Conservation (phyloP, 768 basidiomycete genomes). For the Porphyrellus cyaneotinctus region DNA sequence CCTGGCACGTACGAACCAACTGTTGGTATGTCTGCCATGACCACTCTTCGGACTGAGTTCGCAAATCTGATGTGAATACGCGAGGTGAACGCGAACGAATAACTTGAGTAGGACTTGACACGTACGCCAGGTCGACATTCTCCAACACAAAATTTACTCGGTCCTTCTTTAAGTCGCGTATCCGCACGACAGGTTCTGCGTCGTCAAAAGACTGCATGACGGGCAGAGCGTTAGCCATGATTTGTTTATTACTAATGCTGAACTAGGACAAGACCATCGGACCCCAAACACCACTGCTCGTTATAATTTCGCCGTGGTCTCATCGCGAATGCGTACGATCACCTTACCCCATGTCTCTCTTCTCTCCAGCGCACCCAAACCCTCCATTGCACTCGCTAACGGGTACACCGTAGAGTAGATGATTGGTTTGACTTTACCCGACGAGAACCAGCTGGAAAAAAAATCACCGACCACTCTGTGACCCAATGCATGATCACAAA, state of each 20-base stretch:
- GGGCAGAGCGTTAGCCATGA: background rate
- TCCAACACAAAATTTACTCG: conserved; percentile 88
- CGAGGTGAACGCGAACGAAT: conserved; percentile 5
- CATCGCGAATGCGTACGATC: conserved; percentile 60
- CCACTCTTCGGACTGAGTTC: conserved; percentile 88
- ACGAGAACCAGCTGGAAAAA: conserved; percentile 55
- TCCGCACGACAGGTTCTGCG: conserved; percentile 67
- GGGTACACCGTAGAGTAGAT: conserved; percentile 67
- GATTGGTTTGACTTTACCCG: conserved; percentile 63
- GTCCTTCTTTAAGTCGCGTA: conserved; percentile 81
- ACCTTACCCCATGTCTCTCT: conserved; percentile 94
- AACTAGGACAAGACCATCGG: background rate
- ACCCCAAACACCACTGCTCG: conserved; percentile 21
- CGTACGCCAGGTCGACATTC: conserved; percentile 95
- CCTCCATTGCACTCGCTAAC: conserved; percentile 62
- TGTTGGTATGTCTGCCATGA: conserved; percentile 96
- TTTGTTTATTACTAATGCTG: conserved; percentile 2
- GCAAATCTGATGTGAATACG: conserved; percentile 63
- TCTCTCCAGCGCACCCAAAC: conserved; percentile 69
- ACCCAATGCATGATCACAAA: conserved; percentile 32
- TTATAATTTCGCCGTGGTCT: conserved; percentile 44
- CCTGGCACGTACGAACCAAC: conserved; percentile 58
- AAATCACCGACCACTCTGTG: conserved; percentile 2
- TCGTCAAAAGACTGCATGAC: conserved; percentile 37
- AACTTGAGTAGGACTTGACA: conserved; percentile 5